phyloP scores from a whole-genome alignment of 2,329 filamentous ascomycete genomes.

The Cercospora sp. region DNA sequence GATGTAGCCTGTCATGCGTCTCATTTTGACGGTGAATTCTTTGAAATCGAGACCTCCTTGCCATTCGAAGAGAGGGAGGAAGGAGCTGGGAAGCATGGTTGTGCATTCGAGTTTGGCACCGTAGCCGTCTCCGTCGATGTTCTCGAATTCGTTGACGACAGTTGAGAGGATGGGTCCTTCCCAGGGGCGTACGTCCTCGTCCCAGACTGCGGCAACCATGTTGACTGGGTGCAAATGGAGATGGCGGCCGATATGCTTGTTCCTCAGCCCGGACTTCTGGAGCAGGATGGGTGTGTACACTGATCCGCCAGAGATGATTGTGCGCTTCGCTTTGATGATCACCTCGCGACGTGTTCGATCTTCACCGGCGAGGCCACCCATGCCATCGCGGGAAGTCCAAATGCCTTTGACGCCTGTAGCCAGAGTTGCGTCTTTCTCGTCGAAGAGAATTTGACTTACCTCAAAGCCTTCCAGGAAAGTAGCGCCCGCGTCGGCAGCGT shows the following conservation, averaged over 20 bases:
- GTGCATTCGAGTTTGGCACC: constrained; percentile 78
- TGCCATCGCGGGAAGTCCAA: constrained; percentile 71
- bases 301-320: constrained; percentile 75
- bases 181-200: constrained; percentile 64
- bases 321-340: constrained; percentile 73
- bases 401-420: constrained; percentile 71
- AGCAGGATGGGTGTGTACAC: constrained; percentile 76
- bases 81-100: constrained; percentile 70
- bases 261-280: constrained; percentile 75
- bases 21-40: constrained; percentile 65
- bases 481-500: constrained; percentile 74
- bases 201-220: constrained; percentile 60
- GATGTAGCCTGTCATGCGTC: constrained; percentile 71
- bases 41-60: constrained; percentile 69
- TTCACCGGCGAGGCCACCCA: constrained; percentile 57
- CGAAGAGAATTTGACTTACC: constrained; percentile 70
- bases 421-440: constrained; percentile 51
- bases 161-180: constrained; percentile 77
- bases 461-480: constrained; percentile 81
- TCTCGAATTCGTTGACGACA: constrained; percentile 74
- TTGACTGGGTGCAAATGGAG: constrained; percentile 76
- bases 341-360: constrained; percentile 60
- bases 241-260: constrained; percentile 77
- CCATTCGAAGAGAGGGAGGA: constrained; percentile 67
- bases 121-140: constrained; percentile 77